Evolutionary conservation across 805 yeast species (phyloP).

Genomic region (Pichia paraexigua): DNA sequence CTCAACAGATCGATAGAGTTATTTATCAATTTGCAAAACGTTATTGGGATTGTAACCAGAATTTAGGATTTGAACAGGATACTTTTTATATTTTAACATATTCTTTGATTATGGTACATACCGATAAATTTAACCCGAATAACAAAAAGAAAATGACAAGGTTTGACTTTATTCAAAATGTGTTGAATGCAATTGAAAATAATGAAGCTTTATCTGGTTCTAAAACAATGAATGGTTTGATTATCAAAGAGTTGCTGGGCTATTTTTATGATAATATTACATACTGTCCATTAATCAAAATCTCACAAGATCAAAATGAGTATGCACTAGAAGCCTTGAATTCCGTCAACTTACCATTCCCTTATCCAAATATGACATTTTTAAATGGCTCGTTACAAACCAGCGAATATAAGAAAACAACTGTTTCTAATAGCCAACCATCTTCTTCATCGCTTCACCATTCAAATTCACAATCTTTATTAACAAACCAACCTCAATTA

Average conservation of each 20-base stretch:
- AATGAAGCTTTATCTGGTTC: slow-evolving; percentile 7
- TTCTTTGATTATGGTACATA: slow-evolving; percentile 63
- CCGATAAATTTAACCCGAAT: slow-evolving; percentile 62
- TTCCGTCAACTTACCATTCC: slow-evolving; percentile 12
- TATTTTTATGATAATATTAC: slow-evolving; percentile 65
- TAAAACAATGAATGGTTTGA: slow-evolving; percentile 22
- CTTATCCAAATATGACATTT: slow-evolving; percentile 23
- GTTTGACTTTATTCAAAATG: slow-evolving; percentile 46
- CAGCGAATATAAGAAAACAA: slow-evolving; percentile 4
- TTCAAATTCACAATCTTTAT: neutral
- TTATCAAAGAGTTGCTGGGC: slow-evolving; percentile 37
- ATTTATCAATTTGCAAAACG: slow-evolving; percentile 48
- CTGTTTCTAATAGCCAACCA: slow-evolving; percentile 5
- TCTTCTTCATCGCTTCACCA: slow-evolving; percentile 1
- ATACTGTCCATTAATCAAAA: slow-evolving; percentile 45
- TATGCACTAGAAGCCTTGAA: slow-evolving; percentile 16
- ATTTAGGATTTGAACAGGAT: slow-evolving; percentile 33
- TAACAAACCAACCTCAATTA: slow-evolving; percentile 6
- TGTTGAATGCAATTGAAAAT: slow-evolving; percentile 20
- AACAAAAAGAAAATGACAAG: slow-evolving; percentile 63
- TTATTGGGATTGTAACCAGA: slow-evolving; percentile 38
- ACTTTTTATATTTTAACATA: slow-evolving; percentile 57
- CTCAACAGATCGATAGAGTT: slow-evolving; percentile 70
- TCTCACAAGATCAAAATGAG: slow-evolving; percentile 20
- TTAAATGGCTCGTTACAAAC: slow-evolving; percentile 4